A percentile compares a stretch with the other conserved stretches of the same genome.
These are phyloP conservation scores for Byssothecium circinans DNA, from an alignment of 2,329 filamentous ascomycete species.

Conservation along the genomic window DNA sequence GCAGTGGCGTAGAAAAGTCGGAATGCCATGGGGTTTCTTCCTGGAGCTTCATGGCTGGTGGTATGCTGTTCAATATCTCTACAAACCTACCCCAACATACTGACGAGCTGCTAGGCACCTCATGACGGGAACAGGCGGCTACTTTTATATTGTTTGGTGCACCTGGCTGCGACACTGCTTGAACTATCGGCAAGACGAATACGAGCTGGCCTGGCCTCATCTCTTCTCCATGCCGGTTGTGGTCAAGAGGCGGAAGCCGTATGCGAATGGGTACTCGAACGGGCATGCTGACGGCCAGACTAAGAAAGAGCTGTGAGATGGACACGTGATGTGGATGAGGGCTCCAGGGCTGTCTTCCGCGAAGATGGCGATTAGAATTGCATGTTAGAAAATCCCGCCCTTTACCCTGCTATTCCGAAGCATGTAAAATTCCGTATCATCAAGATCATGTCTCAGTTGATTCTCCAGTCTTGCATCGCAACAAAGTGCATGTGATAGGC, in stretches of 20 bases:
- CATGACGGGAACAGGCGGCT: conserved; percentile 79
- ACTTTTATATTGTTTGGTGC: conserved; percentile 82
- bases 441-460: too few relatives aligned
- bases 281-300: neutral
- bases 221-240: conserved; percentile 59
- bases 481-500: too few relatives aligned
- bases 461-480: too few relatives aligned
- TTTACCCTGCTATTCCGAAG: too few relatives aligned
- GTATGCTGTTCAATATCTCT: conserved; percentile 46
- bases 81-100: neutral
- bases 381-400: too few relatives aligned
- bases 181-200: conserved; percentile 72
- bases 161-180: conserved; percentile 79
- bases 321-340: too few relatives aligned
- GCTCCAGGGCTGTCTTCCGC: too few relatives aligned
- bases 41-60: conserved; percentile 75
- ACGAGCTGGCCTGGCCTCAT: conserved; percentile 69
- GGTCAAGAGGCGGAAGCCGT: conserved; percentile 32
- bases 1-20: conserved; percentile 66
- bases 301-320: neutral
- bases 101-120: conserved; percentile 59
- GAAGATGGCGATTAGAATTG: neutral
- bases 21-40: conserved; percentile 77
- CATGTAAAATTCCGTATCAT: too few relatives aligned
- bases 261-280: conserved; percentile 16